These are phyloP conservation scores for Euphorbia pulcherrima DNA, from an alignment of 345 rosid species.

Conservation along the genomic window DNA sequence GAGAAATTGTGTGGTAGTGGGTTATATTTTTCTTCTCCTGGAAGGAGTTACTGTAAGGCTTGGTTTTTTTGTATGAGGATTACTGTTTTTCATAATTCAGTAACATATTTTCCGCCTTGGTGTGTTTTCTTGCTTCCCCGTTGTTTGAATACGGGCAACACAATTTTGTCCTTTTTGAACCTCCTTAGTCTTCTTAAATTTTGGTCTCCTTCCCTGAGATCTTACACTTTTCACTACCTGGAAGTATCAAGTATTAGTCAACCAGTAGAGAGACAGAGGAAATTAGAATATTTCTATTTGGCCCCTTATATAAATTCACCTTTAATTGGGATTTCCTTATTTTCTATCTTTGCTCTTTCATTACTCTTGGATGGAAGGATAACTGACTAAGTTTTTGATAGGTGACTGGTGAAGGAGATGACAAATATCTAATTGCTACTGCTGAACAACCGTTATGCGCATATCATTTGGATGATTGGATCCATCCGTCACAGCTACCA, in stretches of 20 bases:
- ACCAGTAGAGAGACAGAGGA: too few species aligned
- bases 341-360: neutral
- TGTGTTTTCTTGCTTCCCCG: neutral
- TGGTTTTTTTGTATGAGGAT: too few species aligned
- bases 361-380: neutral
- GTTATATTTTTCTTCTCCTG: neutral
- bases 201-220: too few species aligned
- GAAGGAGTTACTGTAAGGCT: too few species aligned
- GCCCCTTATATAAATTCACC: neutral
- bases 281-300: too few species aligned
- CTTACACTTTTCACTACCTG: too few species aligned
- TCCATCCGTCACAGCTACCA: slow-evolving; percentile 80
- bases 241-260: too few species aligned
- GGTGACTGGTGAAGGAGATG: slow-evolving; percentile 98
- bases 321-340: neutral
- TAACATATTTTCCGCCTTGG: neutral
- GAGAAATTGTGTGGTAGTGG: neutral
- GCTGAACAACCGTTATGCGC: slow-evolving; percentile 97
- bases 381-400: slow-evolving; percentile 16
- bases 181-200: too few species aligned
- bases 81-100: neutral
- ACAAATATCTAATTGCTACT: slow-evolving; percentile 90
- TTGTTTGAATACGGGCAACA: too few species aligned
- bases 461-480: slow-evolving; percentile 89
- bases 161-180: too few species aligned